Conservation (phyloP, 495 filamentous ascomycete species). For the Penicillium flavigenum region DNA sequence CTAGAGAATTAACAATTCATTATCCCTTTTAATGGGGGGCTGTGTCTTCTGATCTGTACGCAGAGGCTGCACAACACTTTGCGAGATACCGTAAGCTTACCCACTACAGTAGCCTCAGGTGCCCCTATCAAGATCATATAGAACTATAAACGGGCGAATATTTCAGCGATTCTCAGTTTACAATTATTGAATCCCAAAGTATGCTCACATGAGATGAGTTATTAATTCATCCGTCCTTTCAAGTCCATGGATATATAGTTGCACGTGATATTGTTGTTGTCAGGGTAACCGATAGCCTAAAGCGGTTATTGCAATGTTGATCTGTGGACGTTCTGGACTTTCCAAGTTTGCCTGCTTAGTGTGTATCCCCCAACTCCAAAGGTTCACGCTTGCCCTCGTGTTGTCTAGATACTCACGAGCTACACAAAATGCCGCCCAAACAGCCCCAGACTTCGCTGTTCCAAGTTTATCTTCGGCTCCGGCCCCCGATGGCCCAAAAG, state of each 20-base stretch:
- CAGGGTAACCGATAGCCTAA: slow-evolving; percentile 19
- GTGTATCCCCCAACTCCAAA: slow-evolving; percentile 11
- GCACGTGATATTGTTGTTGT: slow-evolving; percentile 18
- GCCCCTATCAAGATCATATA: no score
- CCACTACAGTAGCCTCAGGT: no score
- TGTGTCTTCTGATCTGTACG: no score
- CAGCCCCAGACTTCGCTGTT: slow-evolving; percentile 66
- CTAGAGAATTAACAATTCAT: no score
- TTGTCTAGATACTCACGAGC: not conserved
- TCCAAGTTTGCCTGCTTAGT: slow-evolving; percentile 7
- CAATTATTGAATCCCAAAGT: no score
- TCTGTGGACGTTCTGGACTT: slow-evolving; percentile 21
- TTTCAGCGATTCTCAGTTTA: no score
- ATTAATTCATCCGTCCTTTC: no score
- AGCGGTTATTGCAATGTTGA: slow-evolving; percentile 19
- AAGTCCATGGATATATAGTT: slow-evolving; percentile 25
- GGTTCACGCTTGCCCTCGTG: not conserved
- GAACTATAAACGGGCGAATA: no score
- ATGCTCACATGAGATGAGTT: no score
- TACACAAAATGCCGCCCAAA: slow-evolving; percentile 36
- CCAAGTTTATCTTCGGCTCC: slow-evolving; percentile 86
- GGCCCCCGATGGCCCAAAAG: slow-evolving; percentile 59
- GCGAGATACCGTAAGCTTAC: no score
- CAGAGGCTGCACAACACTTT: no score
- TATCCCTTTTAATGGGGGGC: no score